These are phyloP conservation scores for Fusarium avenaceum DNA, from an alignment of 2,329 filamentous ascomycete species.

Conservation along the genomic window DNA sequence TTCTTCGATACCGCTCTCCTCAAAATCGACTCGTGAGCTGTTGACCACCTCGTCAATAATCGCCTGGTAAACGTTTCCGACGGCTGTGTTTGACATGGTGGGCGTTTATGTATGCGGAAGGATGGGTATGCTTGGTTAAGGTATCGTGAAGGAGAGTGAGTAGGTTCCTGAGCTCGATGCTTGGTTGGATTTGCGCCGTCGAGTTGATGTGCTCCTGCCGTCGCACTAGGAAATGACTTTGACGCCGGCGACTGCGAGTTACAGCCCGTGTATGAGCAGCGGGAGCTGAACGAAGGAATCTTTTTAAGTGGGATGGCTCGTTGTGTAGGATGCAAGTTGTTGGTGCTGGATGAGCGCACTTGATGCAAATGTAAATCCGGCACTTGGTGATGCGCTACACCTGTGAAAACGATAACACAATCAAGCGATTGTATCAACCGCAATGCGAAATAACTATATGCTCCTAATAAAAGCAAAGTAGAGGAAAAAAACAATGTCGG, in stretches of 20 bases:
- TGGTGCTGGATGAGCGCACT: constrained; percentile 28
- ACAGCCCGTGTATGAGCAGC: constrained; percentile 10
- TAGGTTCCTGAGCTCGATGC: constrained; percentile 1
- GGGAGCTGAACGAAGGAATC: neutral
- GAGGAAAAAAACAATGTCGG: neutral
- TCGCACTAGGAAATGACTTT: constrained; percentile 4
- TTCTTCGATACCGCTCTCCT: constrained; percentile 94
- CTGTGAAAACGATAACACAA: constrained; percentile 6
- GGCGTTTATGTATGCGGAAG: constrained; percentile 20
- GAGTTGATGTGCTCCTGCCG: constrained; percentile 6
- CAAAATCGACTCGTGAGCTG: constrained; percentile 93
- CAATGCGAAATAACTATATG: constrained; percentile 4
- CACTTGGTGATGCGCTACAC: constrained; percentile 32
- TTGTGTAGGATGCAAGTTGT: neutral
- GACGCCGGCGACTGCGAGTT: neutral
- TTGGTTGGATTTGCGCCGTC: constrained; percentile 21
- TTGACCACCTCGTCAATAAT: constrained; percentile 90
- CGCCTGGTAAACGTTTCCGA: constrained; percentile 83
- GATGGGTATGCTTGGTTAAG: constrained; percentile 3
- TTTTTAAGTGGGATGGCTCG: neutral
- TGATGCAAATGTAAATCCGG: constrained; percentile 26
- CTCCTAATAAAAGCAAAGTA: neutral
- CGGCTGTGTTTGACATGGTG: constrained; percentile 70
- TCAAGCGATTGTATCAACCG: constrained; percentile 26
- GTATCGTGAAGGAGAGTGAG: constrained; percentile 1